Base-by-base conservation (phyloP, 2,329 filamentous ascomycete genomes). In the Thielaviopsis populi region DNA sequence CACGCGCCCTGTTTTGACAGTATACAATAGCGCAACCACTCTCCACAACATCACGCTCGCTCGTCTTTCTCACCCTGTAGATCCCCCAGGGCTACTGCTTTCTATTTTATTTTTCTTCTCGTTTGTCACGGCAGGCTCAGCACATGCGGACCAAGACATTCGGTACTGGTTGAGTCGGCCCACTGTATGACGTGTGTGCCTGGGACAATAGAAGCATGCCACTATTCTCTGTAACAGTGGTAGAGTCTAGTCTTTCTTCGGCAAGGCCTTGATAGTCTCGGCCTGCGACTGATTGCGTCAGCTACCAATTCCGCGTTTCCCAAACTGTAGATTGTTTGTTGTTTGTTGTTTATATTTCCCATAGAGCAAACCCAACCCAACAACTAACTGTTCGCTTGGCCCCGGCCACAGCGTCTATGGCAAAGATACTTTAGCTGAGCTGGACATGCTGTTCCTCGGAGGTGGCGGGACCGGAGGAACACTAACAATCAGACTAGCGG, bases 141-240 rank as follows among this genome's bases (percentile, higher is more conserved):
- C 50, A 56, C 50, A 56, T 56, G 33, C 27, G 50, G 50, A 30
- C 50, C 50, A 56, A 56, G 24, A 56, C 50, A 56, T 56, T 30
- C 8, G 30, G 27, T 56, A 17, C 24, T 56, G 50, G 50, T 56
- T 33, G 17, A 33, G 50, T 56, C 50, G 17, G 7, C 24, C 50
- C 17, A 33, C 17, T 17, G 50, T 56, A 33, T 17, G 13, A 56
- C 50, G 8, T 56, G 27, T 37, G 15, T 27, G 15, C 33, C 33
- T 37, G 8, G 4, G 7, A 37, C 7, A 37, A 8, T 8, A 37
- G 5, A 37, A 37, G 33, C 8, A 37, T 37, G 33, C 10, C 33
- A 37, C 33, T 10, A 8, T 10, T 8, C 7, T 37, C 33, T 10
- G 8, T 8, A 37, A 8, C 10, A 10, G 1, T 37, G 33, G 33